A percentile compares a stretch with the other conserved stretches of the same genome.
Evolutionary conservation across 2,329 filamentous ascomycete species (phyloP).

Genomic region (Colletotrichum coccodes): DNA sequence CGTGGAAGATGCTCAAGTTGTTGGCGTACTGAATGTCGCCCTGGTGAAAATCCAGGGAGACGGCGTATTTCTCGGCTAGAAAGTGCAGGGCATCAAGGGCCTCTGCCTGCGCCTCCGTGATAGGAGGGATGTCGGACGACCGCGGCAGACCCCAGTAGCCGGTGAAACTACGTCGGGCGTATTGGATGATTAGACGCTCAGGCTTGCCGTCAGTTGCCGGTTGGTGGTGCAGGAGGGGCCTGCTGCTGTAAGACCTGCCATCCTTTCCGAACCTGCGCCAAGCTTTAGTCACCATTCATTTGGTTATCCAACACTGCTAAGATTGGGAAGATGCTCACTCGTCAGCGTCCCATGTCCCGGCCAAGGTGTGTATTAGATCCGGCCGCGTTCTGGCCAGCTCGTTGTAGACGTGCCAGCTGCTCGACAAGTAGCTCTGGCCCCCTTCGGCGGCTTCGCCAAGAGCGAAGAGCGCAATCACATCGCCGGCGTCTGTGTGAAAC

Average conservation of each 20-base stretch:
- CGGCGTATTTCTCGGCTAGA: constrained; percentile 55
- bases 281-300: background rate
- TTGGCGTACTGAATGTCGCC: constrained; percentile 67
- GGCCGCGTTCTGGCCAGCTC: constrained; percentile 67
- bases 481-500: constrained; percentile 70
- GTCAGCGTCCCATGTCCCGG: constrained; percentile 60
- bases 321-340: constrained; percentile 41
- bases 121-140: constrained; percentile 63
- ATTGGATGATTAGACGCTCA: constrained; percentile 68
- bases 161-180: constrained; percentile 68
- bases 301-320: no score
- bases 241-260: constrained; percentile 53
- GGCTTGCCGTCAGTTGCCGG: constrained; percentile 54
- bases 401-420: constrained; percentile 70
- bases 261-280: constrained; percentile 60
- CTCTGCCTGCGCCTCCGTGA: constrained; percentile 63
- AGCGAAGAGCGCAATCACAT: constrained; percentile 68
- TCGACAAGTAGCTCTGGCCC: constrained; percentile 67
- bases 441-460: constrained; percentile 62
- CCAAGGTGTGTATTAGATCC: constrained; percentile 67
- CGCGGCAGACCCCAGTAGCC: constrained; percentile 66
- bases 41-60: constrained; percentile 56
- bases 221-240: constrained; percentile 67
- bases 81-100: constrained; percentile 63
- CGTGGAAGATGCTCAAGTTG: constrained; percentile 64